phyloP scores from a whole-genome alignment of 202 grass and related monocot species.

The Saccharum hybrid region DNA sequence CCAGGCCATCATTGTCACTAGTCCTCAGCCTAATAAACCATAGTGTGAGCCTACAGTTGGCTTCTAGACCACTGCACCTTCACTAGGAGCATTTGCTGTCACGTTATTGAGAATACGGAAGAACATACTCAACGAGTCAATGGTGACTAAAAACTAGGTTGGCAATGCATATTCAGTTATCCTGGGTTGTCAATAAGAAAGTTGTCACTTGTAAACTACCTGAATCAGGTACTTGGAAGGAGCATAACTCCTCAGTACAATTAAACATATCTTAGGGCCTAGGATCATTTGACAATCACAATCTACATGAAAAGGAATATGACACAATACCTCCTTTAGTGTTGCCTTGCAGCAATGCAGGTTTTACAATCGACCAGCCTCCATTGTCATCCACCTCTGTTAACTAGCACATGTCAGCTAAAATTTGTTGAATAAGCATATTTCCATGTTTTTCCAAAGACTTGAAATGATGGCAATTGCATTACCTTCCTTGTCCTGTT shows the following conservation, averaged over 20 bases:
- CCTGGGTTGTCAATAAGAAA: slow-evolving; percentile 1
- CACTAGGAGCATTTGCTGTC: slow-evolving; percentile 1
- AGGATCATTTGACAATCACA: slow-evolving; percentile 18
- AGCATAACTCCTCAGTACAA: not conserved
- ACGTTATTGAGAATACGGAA: not conserved
- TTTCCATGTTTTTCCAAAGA: not conserved
- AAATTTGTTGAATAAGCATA: slow-evolving; percentile 11
- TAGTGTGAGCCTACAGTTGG: not conserved
- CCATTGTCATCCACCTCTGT: slow-evolving; percentile 79
- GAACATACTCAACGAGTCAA: not conserved
- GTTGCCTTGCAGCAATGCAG: slow-evolving; percentile 54
- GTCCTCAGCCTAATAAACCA: not conserved
- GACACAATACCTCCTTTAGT: slow-evolving; percentile 49
- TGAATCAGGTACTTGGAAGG: slow-evolving; percentile 29
- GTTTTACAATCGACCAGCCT: slow-evolving; percentile 77
- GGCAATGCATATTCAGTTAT: slow-evolving; percentile 22
- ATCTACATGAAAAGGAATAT: slow-evolving; percentile 13
- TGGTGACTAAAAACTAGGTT: not conserved
- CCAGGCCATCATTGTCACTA: slow-evolving; percentile 23
- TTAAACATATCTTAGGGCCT: slow-evolving; percentile 28
- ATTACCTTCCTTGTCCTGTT: not conserved
- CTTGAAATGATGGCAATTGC: slow-evolving; percentile 15
- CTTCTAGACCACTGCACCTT: not conserved
- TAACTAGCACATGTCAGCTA: slow-evolving; percentile 33
- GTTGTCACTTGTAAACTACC: slow-evolving; percentile 9